Conservation (phyloP, 495 filamentous ascomycete genomes). For the Neurospora sp. region DNA sequence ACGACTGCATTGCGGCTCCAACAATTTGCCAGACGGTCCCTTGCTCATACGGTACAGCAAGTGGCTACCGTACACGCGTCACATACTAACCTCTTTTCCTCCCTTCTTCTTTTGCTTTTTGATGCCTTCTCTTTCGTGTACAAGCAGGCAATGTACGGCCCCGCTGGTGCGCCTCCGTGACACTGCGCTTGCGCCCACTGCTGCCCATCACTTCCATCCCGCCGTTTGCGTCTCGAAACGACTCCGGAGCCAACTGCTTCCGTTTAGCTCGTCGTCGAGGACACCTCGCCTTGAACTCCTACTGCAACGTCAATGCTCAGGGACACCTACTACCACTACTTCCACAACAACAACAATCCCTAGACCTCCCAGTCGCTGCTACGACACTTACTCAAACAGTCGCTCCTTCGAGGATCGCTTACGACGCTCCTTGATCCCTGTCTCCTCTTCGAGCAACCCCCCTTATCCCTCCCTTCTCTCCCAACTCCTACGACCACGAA, state of each 20-base stretch:
- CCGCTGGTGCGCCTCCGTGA: constrained; percentile 24
- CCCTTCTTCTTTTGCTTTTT: constrained; percentile 1
- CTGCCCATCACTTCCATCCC: constrained; percentile 9
- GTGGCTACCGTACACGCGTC: neutral
- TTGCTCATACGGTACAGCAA: neutral
- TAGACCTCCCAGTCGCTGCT: constrained; percentile 12
- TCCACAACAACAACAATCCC: neutral
- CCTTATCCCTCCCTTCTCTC: constrained; percentile 6
- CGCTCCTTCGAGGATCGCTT: constrained; percentile 16
- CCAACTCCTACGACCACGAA: constrained; percentile 1
- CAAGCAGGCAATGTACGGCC: constrained; percentile 11
- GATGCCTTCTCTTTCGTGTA: constrained; percentile 9
- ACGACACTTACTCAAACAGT: constrained; percentile 21
- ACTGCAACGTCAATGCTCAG: neutral
- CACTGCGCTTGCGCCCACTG: constrained; percentile 13
- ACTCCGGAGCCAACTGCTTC: constrained; percentile 9
- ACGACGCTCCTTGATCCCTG: constrained; percentile 7
- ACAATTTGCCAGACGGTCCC: neutral
- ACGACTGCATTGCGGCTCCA: neutral
- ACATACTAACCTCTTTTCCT: neutral
- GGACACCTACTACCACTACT: neutral
- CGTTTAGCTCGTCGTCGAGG: constrained; percentile 11
- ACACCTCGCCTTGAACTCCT: constrained; percentile 8
- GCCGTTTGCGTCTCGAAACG: constrained; percentile 3
- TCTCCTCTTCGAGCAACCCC: constrained; percentile 3